phyloP scores from a whole-genome alignment of 2,329 filamentous ascomycete genomes.

The Volutella citrinella region DNA sequence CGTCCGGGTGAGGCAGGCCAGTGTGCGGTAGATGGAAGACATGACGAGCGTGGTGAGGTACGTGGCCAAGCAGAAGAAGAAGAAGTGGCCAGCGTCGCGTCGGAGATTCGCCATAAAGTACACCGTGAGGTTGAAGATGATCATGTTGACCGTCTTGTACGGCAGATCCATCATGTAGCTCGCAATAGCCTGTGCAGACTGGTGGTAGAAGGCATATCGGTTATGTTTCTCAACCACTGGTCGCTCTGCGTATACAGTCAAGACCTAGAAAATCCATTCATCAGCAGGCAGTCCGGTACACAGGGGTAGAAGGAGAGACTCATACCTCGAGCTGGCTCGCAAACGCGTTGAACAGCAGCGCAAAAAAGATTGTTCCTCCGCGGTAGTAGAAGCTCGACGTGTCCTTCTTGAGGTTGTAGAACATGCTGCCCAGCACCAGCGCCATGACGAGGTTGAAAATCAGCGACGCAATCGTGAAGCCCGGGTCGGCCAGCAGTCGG shows the following conservation, averaged over 20 bases:
- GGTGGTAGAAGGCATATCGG: slow-evolving; percentile 34
- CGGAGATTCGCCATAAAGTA: slow-evolving; percentile 67
- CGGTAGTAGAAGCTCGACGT: slow-evolving; percentile 45
- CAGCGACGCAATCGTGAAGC: slow-evolving; percentile 37
- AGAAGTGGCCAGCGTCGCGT: slow-evolving; percentile 56
- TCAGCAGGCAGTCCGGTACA: too few species aligned
- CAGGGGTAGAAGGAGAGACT: fast-evolving
- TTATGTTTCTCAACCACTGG: slow-evolving; percentile 34
- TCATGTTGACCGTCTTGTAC: slow-evolving; percentile 24
- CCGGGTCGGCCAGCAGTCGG: slow-evolving; percentile 37
- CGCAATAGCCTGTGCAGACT: slow-evolving; percentile 26
- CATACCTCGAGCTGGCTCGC: slow-evolving; percentile 30
- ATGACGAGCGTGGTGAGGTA: slow-evolving; percentile 32
- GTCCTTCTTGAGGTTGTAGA: slow-evolving; percentile 42
- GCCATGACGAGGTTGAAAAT: slow-evolving; percentile 46
- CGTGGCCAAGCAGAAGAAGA: slow-evolving; percentile 50
- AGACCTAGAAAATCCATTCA: slow-evolving; percentile 9
- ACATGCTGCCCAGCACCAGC: slow-evolving; percentile 52
- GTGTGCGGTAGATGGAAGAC: slow-evolving; percentile 28
- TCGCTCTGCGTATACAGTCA: slow-evolving; percentile 30
- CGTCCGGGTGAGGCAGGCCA: slow-evolving; percentile 27
- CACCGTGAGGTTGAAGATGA: slow-evolving; percentile 35
- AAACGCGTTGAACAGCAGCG: slow-evolving; percentile 50
- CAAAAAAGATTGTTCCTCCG: slow-evolving; percentile 49
- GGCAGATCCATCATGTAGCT: slow-evolving; percentile 24